Evolutionary conservation across 1,284 basidiomycete genomes (phyloP).

Genomic region (Moesziomyces sp.): DNA sequence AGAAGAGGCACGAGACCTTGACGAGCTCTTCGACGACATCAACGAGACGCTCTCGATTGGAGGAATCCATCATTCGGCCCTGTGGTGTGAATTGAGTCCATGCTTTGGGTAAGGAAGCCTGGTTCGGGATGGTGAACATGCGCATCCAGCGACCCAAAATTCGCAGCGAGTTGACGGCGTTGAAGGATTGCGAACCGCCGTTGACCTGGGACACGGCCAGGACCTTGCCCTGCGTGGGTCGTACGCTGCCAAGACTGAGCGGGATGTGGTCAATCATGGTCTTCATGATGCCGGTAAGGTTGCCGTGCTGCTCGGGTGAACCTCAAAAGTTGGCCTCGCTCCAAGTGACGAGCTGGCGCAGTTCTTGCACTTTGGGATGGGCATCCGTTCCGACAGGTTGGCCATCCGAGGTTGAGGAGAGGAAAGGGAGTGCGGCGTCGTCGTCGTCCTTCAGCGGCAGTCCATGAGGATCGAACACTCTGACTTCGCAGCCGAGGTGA

Average conservation of each 20-base stretch:
- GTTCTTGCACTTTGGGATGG: constrained; percentile 22
- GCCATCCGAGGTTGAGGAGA: too few relatives aligned
- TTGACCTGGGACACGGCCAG: constrained; percentile 60
- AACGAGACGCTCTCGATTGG: constrained; percentile 69
- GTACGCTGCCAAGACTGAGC: constrained; percentile 65
- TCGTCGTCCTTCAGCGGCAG: constrained; percentile 68
- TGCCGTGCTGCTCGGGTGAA: constrained; percentile 68
- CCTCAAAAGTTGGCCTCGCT: constrained; percentile 67
- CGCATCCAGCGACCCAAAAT: constrained; percentile 69
- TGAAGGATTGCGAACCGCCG: constrained; percentile 69
- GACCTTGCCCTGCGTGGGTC: constrained; percentile 67
- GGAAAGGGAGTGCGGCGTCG: background rate
- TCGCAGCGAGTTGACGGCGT: constrained; percentile 68
- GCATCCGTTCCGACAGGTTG: too few relatives aligned
- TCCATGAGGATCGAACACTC: constrained; percentile 65
- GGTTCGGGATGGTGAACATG: constrained; percentile 60
- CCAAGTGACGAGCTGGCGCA: constrained; percentile 15
- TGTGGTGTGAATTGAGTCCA: constrained; percentile 67
- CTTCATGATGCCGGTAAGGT: constrained; percentile 69
- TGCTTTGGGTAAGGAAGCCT: constrained; percentile 68
- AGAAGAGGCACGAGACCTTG: constrained; percentile 58
- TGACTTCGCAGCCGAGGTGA: constrained; percentile 66
- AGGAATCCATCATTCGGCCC: constrained; percentile 65
- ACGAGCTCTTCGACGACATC: constrained; percentile 69
- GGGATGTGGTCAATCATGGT: constrained; percentile 65